These are phyloP conservation scores for Boletus eberwhitei DNA, from an alignment of 768 basidiomycete genomes.

Conservation along the genomic window DNA sequence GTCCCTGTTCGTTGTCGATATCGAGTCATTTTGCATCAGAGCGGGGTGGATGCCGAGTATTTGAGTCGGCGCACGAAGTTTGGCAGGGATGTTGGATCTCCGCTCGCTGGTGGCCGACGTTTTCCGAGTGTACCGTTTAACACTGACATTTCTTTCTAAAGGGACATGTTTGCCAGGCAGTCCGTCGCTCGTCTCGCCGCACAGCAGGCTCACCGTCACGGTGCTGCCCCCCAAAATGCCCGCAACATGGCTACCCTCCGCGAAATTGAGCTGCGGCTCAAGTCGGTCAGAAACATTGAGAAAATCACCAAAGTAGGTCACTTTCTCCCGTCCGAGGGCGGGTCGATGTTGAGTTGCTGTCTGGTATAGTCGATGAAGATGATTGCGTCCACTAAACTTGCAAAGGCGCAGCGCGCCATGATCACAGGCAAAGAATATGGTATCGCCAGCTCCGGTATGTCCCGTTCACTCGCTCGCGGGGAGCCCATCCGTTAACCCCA, in stretches of 20 bases:
- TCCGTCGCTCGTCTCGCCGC: conserved; percentile 42
- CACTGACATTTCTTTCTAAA: conserved; percentile 1
- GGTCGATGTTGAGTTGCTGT: conserved; percentile 2
- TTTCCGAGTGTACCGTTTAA: conserved; percentile 17
- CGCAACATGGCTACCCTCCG: conserved; percentile 97
- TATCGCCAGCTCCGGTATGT: conserved; percentile 77
- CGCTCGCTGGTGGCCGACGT: conserved; percentile 40
- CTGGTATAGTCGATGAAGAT: conserved; percentile 89
- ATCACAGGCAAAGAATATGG: conserved; percentile 89
- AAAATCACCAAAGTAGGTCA: conserved; percentile 94
- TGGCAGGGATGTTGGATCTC: conserved; percentile 19
- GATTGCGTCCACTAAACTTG: conserved; percentile 96
- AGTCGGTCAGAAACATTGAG: conserved; percentile 97
- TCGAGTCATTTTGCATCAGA: conserved; percentile 7
- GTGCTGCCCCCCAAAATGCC: conserved; percentile 44
- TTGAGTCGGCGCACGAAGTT: conserved; percentile 22
- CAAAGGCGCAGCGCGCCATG: conserved; percentile 95
- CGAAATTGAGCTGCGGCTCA: conserved; percentile 93
- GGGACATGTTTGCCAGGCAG: conserved; percentile 49
- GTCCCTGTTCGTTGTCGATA: conserved; percentile 4
- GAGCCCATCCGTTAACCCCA: conserved; percentile 4
- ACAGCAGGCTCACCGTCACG: conserved; percentile 38
- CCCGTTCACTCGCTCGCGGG: not conserved
- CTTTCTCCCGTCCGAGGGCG: not conserved
- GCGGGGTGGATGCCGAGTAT: conserved; percentile 23